Base-by-base conservation (phyloP, 345 rosid species). In the Kandelia obovata region DNA sequence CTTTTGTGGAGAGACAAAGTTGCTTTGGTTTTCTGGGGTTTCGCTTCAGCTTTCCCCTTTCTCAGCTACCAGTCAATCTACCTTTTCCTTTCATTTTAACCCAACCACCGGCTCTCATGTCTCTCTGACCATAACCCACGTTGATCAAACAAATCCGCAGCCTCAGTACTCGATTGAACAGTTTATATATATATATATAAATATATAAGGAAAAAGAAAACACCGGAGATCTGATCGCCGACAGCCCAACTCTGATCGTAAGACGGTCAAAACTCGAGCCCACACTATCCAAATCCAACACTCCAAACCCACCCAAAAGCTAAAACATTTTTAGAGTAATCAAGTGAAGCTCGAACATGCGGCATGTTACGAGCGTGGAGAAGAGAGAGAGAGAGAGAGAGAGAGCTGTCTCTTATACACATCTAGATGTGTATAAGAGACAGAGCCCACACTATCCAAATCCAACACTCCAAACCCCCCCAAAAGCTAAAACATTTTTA, bases 1-100 rank as follows among this genome's bases (percentile, higher is more conserved):
- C 27, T 62, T 26, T 51, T 49, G 47, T 10, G 46, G 27, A 55
- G 43, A 55, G 71, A 19, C 51, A 32, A 59, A 31, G 58, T 69
- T 58, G n/a, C 26, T 58, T 75, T 46, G 21, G 58, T 68, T 62
- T 62, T 61, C 75, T 68, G 78, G 86, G 85, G 85, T 75, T 80
- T 74, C 75, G 86, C 71, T 57, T 73, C 7, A 46, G 56, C 66
- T 62, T 58, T 57, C 26, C n/a, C 35, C 52, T 70, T 53, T 62
- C 72, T 53, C 71, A 85, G 84, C 96, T 83, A 87, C 92, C 92
- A 79, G 93, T 92, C 98, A 90, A 88, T 73, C 83, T 51, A 51
- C 69, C 80, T 77, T 82, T 75, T 67, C 65, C 49, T 39, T 53
- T 59, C 26, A 52, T 47, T 52, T 57, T 25, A 65, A 80, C 77